Conservation (phyloP, 352 stramenopile genomes). For the Globisporangium irregulare region DNA sequence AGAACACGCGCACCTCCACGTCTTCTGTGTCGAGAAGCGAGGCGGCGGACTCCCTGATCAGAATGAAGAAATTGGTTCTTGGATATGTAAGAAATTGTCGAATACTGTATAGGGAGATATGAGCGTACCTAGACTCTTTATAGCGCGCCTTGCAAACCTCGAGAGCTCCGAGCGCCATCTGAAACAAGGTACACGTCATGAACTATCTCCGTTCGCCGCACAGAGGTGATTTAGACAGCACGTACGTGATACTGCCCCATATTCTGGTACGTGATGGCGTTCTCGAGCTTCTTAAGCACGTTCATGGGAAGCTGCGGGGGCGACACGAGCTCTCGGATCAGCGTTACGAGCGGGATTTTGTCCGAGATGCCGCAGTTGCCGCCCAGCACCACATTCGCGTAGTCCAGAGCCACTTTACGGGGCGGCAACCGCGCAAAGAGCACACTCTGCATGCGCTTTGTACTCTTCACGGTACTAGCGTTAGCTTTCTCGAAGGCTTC, state of each 20-base stretch:
- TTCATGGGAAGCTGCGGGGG: constrained; percentile 37
- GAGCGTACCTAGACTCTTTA: constrained; percentile 28
- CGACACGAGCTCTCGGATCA: constrained; percentile 59
- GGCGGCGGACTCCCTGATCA: not conserved
- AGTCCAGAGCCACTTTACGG: constrained; percentile 17
- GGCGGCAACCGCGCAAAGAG: constrained; percentile 35
- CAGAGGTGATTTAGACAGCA: not conserved
- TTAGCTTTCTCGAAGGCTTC: constrained; percentile 20
- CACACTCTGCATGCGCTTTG: constrained; percentile 26
- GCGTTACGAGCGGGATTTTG: constrained; percentile 37
- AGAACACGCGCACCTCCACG: constrained; percentile 48
- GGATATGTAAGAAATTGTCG: not conserved
- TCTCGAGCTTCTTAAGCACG: constrained; percentile 48
- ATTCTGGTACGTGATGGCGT: constrained; percentile 65
- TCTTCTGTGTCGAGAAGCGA: constrained; percentile 12
- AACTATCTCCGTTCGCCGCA: too few species aligned
- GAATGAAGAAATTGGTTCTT: not conserved
- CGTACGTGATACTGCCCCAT: constrained; percentile 56
- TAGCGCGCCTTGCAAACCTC: constrained; percentile 41
- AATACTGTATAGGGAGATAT: not conserved
- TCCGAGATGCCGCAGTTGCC: constrained; percentile 12
- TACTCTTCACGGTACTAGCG: constrained; percentile 10
- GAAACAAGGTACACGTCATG: not conserved
- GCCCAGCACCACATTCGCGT: not conserved
- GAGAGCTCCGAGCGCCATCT: constrained; percentile 61